phyloP scores from a whole-genome alignment of 305 asterid genomes.

The Caryopteris hybrid region DNA sequence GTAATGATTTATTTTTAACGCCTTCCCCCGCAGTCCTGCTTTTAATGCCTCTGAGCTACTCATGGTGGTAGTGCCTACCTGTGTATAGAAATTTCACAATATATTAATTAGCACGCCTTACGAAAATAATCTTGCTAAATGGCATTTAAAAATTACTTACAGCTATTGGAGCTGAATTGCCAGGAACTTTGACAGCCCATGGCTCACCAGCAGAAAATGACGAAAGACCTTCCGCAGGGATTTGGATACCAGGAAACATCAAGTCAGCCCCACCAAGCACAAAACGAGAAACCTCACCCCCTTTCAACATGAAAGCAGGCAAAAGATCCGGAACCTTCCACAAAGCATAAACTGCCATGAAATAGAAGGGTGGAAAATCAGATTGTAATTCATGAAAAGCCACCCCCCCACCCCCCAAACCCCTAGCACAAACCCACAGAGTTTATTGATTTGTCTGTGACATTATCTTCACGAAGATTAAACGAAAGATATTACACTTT shows the following conservation, averaged over 20 bases:
- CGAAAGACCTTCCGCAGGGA: constrained; percentile 76
- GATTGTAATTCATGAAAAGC: not conserved
- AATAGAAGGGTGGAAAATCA: constrained; percentile 20
- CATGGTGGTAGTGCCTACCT: constrained; percentile 92
- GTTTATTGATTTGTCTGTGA: too few relatives aligned
- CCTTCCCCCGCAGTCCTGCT: constrained; percentile 95
- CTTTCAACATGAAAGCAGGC: constrained; percentile 89
- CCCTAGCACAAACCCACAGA: too few relatives aligned
- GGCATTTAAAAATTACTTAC: constrained; percentile 41
- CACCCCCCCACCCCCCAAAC: too few relatives aligned
- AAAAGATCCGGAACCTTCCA: constrained; percentile 92
- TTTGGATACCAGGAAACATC: constrained; percentile 90
- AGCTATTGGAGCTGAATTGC: constrained; percentile 93
- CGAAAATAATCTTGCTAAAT: constrained; percentile 1
- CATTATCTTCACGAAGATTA: not conserved
- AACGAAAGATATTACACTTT: not conserved
- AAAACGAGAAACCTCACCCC: constrained; percentile 85
- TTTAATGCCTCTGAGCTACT: constrained; percentile 76
- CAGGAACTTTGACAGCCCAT: constrained; percentile 95
- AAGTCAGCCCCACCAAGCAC: constrained; percentile 97
- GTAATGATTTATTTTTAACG: constrained; percentile 71
- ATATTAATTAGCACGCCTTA: constrained; percentile 1
- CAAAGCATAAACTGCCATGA: constrained; percentile 73
- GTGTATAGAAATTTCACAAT: constrained; percentile 21
- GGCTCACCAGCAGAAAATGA: constrained; percentile 78